Conservation (phyloP, 345 rosid genomes). For the Psidium guajava region DNA sequence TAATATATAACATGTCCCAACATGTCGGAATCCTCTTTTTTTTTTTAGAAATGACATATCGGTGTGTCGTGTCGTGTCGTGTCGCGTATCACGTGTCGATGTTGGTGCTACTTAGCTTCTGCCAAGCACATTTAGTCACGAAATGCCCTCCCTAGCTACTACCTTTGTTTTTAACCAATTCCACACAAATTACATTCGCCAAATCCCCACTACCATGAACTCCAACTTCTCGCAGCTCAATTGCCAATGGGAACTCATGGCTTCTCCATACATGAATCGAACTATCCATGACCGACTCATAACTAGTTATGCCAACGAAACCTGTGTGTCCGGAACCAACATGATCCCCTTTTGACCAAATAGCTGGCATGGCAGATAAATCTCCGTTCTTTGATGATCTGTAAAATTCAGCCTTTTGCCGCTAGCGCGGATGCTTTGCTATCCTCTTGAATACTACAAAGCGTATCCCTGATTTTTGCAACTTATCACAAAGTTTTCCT, state of each 20-base stretch:
- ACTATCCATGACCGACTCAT: too few species aligned
- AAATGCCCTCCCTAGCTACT: slow-evolving; percentile 95
- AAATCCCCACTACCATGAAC: slow-evolving; percentile 69
- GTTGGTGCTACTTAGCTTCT: background rate
- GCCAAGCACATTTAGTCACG: slow-evolving; percentile 78
- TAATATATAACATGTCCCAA: too few species aligned
- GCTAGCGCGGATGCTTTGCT: slow-evolving; percentile 51
- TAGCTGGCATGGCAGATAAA: slow-evolving; percentile 51
- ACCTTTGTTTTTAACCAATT: slow-evolving; percentile 75
- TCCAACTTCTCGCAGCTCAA: slow-evolving; percentile 51
- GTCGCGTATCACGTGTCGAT: too few species aligned
- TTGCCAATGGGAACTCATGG: slow-evolving; percentile 71
- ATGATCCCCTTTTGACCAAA: slow-evolving; percentile 56
- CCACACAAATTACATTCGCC: slow-evolving; percentile 72
- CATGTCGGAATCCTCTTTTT: too few species aligned
- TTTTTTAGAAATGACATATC: too few species aligned
- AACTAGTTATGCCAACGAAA: slow-evolving; percentile 12
- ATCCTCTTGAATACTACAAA: slow-evolving; percentile 51
- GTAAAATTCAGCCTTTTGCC: slow-evolving; percentile 61
- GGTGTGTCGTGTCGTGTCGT: too few species aligned
- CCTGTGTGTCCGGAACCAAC: slow-evolving; percentile 87
- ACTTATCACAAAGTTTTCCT: slow-evolving; percentile 71
- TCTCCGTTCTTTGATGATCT: slow-evolving; percentile 64
- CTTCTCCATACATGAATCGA: slow-evolving; percentile 36
- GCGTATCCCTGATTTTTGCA: slow-evolving; percentile 69